Base-by-base conservation (phyloP, 768 basidiomycete genomes). In the Lactifluus volemus region DNA sequence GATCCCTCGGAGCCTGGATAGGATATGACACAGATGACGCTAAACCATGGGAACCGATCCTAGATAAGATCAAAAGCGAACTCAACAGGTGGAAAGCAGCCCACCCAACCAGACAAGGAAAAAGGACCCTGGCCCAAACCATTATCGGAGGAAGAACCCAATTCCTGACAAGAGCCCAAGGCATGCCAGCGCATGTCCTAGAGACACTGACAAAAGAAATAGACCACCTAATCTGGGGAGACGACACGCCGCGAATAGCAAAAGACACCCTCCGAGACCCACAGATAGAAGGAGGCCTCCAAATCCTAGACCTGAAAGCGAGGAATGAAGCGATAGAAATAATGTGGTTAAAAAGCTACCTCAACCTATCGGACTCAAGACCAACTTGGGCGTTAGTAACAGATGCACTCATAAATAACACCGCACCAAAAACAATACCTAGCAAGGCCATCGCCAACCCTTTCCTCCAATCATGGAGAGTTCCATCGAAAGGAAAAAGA, bases 221-320 rank as follows among this genome's bases (percentile, higher is more conserved):
- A 1, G 11, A 19, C 2, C 2, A 55, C 3, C 73, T 73, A 53
- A 41, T 70, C 0, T 70, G 69, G 68, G 50, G 58, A 1, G 47
- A 59, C 0, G 38, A 38, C 1, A 1, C 9, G 0, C 38, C 67
- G 0, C 55, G 55, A 8, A 49, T 67, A 1, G 48, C 15, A 0
- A 1, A 58, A 1, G 50, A 60, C 2, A 5, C 9, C 7, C 53
- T 64, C n/a, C 57, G 6, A 3, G 1, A 3, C 8, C 32, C 25
- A 25, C 25, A 25, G 12, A 1, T n/a, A 12, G 29, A 64, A 41
- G 67, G 64, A 1, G 67, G 65, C 0, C 17, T 67, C 0, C 39
- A 44, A 6, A 53, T 67, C 0, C 50, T 68, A 2, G 49, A 67
- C 51, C 38, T 68, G 2, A 32, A 11, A 4, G 19, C 58, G 0